Evolutionary conservation across 257 asterid species (phyloP).

Genomic region (Cruciata laevipes): DNA sequence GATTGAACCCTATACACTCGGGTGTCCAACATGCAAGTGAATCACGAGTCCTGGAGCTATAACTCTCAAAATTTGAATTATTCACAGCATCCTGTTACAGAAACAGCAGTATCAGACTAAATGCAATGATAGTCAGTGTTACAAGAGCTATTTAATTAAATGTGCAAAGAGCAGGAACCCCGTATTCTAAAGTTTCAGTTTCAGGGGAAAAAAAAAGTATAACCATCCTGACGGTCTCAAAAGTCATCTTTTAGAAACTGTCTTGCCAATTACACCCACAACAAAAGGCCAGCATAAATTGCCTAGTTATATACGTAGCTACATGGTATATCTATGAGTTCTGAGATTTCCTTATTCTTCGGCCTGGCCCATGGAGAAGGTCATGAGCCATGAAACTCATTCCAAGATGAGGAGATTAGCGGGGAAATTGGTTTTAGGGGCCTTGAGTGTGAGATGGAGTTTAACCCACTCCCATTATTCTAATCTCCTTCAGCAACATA

Average conservation of each 20-base stretch:
- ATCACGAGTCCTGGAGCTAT: conserved; percentile 76
- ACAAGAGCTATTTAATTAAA: not conserved
- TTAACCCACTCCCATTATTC: not conserved
- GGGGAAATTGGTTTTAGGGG: not conserved
- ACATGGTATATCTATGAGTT: not conserved
- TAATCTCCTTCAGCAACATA: not conserved
- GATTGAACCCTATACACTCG: conserved; percentile 88
- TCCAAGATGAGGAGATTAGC: not conserved
- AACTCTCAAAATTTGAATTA: conserved; percentile 76
- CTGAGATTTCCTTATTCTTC: not conserved
- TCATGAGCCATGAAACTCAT: not conserved
- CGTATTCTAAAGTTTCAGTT: not conserved
- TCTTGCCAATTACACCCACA: not conserved
- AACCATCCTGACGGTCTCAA: not conserved
- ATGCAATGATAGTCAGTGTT: not conserved
- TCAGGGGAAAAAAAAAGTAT: not conserved
- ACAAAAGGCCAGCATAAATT: not conserved
- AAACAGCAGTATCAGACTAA: conserved; percentile 3
- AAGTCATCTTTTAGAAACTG: not conserved
- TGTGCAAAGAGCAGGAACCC: not conserved
- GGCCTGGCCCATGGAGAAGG: not conserved
- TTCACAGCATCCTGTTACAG: conserved; percentile 69
- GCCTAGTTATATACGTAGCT: not conserved
- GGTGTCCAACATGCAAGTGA: conserved; percentile 88
- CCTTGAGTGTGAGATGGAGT: not conserved